Evolutionary conservation across 2,329 filamentous ascomycete genomes (phyloP), one percentile per base, ranked within the genome.

Genomic region (Diaporthe australafricana): DNA sequence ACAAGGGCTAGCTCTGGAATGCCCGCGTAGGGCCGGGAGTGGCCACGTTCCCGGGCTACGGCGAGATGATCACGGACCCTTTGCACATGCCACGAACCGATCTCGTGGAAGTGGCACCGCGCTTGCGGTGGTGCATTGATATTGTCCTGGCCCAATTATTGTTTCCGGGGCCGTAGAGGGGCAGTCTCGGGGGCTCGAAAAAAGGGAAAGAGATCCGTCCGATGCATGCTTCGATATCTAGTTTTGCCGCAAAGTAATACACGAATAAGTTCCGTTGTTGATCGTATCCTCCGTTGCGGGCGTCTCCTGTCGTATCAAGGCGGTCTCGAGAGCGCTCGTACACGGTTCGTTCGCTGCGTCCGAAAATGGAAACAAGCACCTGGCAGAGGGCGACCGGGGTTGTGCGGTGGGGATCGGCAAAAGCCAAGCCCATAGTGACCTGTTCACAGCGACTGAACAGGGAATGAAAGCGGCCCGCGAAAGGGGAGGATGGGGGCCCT

Each of bases 311-410:
- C 11, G 22, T n/a, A 12, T 25, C 12, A 48, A 48, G 30, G 22
- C 40, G 11, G 20, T 47, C 25, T 62, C 57, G 40, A 11, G 27
- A 32, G 25, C 17, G 27, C 12, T 27, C 25, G 20, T 4, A n/a
- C n/a, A n/a, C n/a, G 1, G 27, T 27, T 53, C 27, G 50, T 30
- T 32, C n/a, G 22, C 52, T 25, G 20, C 12, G 14, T 25, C n/a
- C 45, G 60, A 50, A 65, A 65, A 48, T 35, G 60, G 60, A 63
- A 63, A 63, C 60, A 63, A 48, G n/a, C 1, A 38, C 60, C 45
- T 20, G 53, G 60, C 27, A 17, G n/a, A n/a, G 20, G 5, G 42
- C n/a, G 45, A n/a, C 45, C 30, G 25, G 57, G 53, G 32, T 48
- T 17, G 40, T 16, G 14, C 3, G 60, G 57, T 27, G 57, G 57